phyloP scores from a whole-genome alignment of 169 alveolate genomes.

The Plasmodium billcollinsi region DNA sequence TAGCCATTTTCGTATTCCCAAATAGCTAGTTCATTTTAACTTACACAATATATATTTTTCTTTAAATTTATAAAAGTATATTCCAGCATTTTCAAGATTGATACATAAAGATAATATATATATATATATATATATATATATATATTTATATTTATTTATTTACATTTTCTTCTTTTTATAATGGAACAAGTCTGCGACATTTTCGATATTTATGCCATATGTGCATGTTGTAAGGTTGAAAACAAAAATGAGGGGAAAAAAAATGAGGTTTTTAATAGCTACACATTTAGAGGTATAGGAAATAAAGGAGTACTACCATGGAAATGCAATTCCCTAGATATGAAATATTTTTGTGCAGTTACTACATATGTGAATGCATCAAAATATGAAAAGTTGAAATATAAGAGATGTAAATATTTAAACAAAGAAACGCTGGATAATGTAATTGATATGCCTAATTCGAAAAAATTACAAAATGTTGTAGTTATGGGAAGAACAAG shows the following conservation, averaged over 20 bases:
- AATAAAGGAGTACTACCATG: constrained; percentile 92
- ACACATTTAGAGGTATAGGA: constrained; percentile 89
- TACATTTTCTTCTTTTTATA: not conserved
- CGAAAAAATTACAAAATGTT: constrained; percentile 86
- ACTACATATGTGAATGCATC: constrained; percentile 81
- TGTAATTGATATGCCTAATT: constrained; percentile 37
- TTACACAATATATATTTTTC: no score
- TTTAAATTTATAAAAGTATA: no score
- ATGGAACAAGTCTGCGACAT: constrained; percentile 38
- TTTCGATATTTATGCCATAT: constrained; percentile 70
- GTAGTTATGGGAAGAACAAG: constrained; percentile 97
- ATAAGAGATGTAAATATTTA: constrained; percentile 43
- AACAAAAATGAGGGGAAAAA: constrained; percentile 20
- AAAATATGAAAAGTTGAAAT: constrained; percentile 34
- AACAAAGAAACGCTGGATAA: not conserved
- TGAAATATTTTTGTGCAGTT: constrained; percentile 87
- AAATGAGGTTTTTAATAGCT: constrained; percentile 5
- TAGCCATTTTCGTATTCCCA: no score
- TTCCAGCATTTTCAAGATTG: no score
- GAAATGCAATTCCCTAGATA: constrained; percentile 89
- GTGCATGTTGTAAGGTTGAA: constrained; percentile 70
- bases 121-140: not conserved
- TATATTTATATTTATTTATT: not conserved
- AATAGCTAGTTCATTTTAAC: no score
- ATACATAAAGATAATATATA: not conserved